Percentiles rank a stretch among this genome's conserved stretches.
phyloP scores from a whole-genome alignment of 148 eudicot genomes.

The Cornus controversa region DNA sequence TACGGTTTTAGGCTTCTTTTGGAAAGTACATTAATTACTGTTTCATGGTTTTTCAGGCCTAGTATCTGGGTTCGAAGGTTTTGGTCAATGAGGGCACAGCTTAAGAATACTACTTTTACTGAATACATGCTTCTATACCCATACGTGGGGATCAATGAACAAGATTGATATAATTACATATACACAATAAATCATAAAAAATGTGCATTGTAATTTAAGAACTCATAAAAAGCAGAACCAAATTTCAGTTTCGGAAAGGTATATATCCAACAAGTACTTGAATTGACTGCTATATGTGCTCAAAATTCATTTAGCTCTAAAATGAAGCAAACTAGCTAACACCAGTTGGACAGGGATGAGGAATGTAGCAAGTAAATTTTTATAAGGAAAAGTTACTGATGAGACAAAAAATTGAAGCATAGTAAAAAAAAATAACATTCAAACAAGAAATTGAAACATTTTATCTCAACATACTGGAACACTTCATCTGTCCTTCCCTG shows the following conservation, averaged over 20 bases:
- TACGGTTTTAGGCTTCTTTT: too few relatives aligned
- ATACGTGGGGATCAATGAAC: background rate
- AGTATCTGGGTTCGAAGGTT: too few relatives aligned
- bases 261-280: too few relatives aligned
- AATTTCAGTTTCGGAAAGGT: too few relatives aligned
- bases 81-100: too few relatives aligned
- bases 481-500: conserved; percentile 11
- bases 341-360: background rate
- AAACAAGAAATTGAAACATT: background rate
- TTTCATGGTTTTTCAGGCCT: too few relatives aligned
- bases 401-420: background rate
- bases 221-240: too few relatives aligned
- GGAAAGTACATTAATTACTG: too few relatives aligned
- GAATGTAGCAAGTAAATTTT: background rate
- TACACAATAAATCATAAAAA: too few relatives aligned
- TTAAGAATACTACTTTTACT: too few relatives aligned
- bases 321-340: background rate
- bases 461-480: conserved; percentile 27
- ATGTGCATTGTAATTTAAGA: too few relatives aligned
- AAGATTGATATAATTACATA: too few relatives aligned
- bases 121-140: background rate
- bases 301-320: background rate
- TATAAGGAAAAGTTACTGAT: background rate
- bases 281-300: background rate
- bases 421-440: background rate